Evolutionary conservation across 2,329 filamentous ascomycete genomes (phyloP), one percentile per base, ranked within the genome.

Genomic region (Fusarium robinianum): DNA sequence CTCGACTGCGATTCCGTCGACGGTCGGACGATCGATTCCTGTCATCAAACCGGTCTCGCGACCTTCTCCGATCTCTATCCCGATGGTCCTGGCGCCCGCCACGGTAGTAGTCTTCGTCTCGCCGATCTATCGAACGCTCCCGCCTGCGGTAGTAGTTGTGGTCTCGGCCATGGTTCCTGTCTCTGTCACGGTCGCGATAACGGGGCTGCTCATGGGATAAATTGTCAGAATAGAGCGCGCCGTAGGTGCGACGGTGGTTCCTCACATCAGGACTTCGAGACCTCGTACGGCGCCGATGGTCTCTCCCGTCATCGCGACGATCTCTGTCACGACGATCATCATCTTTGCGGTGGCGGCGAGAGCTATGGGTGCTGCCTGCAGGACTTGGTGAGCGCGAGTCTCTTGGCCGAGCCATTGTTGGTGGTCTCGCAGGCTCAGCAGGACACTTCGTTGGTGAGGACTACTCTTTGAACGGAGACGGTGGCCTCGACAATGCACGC

Each of bases 381-480:
- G 87, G 87, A 84, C 86, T 90, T 88, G 88, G 88, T 91, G 88
- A 92, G 87, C 88, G 79, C 74, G 79, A 80, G 76, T 80, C 78
- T 78, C 76, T 81, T 72, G 74, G 79, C 72, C 79, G 79, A 80
- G 78, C 78, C 79, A 83, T 83, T 55, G 56, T 67, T 64, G 62
- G 41, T 62, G 64, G 64, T 67, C 65, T 69, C 66, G 66, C 61
- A 64, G 63, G 67, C 68, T 71, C 67, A 66, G 67, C 63, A 69
- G 66, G 64, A 67, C 61, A 64, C 65, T 66, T 62, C 53, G 60
- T 58, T 66, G 65, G 63, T 69, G 64, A 68, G 65, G 57, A 66
- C 58, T 70, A 70, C 67, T 68, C 65, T 67, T 62, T 58, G 37
- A 42, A 41, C 46, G 35, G 31, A 53, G 44, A 51, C 48, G 34